phyloP scores from a whole-genome alignment of 768 basidiomycete species.

The Jaapia argillacea region DNA sequence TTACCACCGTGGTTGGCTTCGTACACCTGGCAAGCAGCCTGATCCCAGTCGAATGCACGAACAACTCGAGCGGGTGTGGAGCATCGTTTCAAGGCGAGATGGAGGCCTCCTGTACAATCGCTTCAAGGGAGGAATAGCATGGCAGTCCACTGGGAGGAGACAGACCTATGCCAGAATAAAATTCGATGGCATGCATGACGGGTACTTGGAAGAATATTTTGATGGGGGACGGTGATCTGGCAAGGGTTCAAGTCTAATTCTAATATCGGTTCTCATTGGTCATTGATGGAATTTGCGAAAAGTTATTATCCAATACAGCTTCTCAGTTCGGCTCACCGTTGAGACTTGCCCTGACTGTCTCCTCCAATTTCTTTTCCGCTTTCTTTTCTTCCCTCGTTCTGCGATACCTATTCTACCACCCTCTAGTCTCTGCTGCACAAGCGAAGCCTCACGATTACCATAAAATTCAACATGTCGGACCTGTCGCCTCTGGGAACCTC shows the following conservation, averaged over 20 bases:
- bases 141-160: slow-evolving; percentile 1
- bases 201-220: too few relatives aligned
- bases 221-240: not conserved
- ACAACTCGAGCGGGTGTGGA: slow-evolving; percentile 35
- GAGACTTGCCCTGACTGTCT: not conserved
- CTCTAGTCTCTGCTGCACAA: too few relatives aligned
- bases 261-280: not conserved
- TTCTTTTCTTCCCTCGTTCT: not conserved
- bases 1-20: slow-evolving; percentile 41
- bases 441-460: too few relatives aligned
- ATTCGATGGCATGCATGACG: slow-evolving; percentile 35
- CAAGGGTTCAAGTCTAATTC: slow-evolving; percentile 1
- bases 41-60: slow-evolving; percentile 81
- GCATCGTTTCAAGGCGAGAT: slow-evolving; percentile 53
- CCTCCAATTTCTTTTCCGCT: not conserved
- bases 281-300: not conserved
- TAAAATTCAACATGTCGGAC: too few relatives aligned
- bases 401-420: slow-evolving; percentile 1
- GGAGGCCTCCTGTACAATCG: slow-evolving; percentile 49
- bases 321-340: too few relatives aligned
- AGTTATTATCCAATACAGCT: too few relatives aligned
- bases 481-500: too few relatives aligned
- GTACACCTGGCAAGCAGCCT: slow-evolving; percentile 62
- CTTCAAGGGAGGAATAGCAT: not conserved
- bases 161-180: slow-evolving; percentile 74